Conservation (phyloP, 805 yeast species). For the Kodamaea nitidulidarum region DNA sequence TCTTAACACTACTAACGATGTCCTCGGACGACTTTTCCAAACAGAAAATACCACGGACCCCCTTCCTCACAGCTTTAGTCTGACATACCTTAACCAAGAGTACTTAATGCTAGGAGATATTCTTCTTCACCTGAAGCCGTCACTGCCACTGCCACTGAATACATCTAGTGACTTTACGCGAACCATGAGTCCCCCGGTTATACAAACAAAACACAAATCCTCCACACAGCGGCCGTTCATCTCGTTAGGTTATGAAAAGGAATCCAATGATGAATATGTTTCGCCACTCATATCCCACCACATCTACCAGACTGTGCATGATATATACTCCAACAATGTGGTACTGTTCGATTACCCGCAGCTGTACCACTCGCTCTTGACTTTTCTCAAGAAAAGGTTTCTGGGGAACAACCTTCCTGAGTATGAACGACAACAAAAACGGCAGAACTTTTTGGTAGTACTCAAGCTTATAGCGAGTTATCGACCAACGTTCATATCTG, state of each 20-base stretch:
- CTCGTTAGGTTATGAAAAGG: constrained; percentile 28
- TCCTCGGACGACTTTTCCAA: constrained; percentile 10
- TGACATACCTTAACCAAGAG: constrained; percentile 48
- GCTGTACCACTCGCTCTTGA: constrained; percentile 57
- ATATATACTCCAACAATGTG: constrained; percentile 43
- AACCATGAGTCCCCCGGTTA: constrained; percentile 7
- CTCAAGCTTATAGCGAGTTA: constrained; percentile 60
- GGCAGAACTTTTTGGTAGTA: constrained; percentile 36
- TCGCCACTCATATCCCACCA: constrained; percentile 57
- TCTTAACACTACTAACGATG: constrained; percentile 18
- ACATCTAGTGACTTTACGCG: constrained; percentile 16
- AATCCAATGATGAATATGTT: constrained; percentile 38
- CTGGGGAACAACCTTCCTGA: constrained; percentile 42
- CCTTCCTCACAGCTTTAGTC: constrained; percentile 25
- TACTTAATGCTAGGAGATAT: constrained; percentile 51
- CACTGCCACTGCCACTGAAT: constrained; percentile 37
- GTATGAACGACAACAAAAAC: constrained; percentile 27
- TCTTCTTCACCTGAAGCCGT: constrained; percentile 36
- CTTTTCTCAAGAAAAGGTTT: constrained; percentile 53
- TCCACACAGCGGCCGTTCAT: constrained; percentile 32
- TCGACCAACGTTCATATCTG: constrained; percentile 73
- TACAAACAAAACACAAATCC: constrained; percentile 4
- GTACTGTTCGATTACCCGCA: constrained; percentile 59
- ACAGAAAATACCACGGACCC: constrained; percentile 8
- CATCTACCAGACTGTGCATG: constrained; percentile 48